A percentile compares a stretch with the other conserved stretches of the same genome.
Conservation (phyloP, 805 yeast genomes). For the Lipomyces chichibuensis region DNA sequence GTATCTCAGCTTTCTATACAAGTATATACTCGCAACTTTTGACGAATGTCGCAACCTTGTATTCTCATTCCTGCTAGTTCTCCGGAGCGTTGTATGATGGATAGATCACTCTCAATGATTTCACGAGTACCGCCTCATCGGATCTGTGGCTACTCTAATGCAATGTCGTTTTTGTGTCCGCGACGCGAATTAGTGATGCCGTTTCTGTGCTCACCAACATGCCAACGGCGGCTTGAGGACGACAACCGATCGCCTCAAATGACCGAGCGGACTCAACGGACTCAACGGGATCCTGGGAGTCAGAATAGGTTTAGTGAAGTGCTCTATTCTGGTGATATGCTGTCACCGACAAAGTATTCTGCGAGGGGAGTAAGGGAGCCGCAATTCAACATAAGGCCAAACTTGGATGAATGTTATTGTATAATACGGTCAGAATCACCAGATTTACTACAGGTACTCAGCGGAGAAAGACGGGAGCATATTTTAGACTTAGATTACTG, state of each 20-base stretch:
- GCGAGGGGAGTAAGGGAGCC: neutral
- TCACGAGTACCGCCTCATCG: neutral
- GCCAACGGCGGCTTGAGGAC: neutral
- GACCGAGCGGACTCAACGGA: neutral
- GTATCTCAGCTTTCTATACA: neutral
- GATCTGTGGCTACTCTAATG: neutral
- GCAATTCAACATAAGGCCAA: neutral
- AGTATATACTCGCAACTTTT: neutral
- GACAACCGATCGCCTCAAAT: neutral
- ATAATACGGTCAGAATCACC: neutral
- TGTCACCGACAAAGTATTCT: neutral
- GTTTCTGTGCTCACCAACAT: neutral
- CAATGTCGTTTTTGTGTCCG: neutral
- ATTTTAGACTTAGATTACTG: neutral
- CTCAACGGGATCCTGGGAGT: neutral
- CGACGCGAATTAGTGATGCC: neutral
- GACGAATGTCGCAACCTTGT: neutral
- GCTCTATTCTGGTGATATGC: neutral
- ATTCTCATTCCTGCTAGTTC: neutral
- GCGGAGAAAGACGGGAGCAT: neutral
- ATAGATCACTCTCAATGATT: neutral
- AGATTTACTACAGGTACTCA: neutral
- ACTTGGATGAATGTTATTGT: neutral
- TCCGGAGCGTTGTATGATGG: neutral
- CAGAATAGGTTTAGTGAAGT: neutral